Base-by-base conservation (phyloP, 164 flowering plant genomes). In the Vitis amurensis region DNA sequence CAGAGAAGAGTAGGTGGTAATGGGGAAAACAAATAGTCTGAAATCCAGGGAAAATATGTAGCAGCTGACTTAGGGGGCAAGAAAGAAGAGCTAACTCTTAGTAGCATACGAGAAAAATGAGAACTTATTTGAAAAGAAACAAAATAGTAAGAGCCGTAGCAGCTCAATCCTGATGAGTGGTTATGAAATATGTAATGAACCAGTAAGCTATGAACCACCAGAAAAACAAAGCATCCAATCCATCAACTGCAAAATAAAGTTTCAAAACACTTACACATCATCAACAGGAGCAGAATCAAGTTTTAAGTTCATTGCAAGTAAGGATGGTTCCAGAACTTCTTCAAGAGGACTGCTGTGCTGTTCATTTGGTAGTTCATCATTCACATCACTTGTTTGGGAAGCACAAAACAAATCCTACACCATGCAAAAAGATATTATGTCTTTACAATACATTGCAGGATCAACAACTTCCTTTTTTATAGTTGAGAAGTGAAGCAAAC, bases 251-350 rank as follows among this genome's bases (percentile, higher is more conserved):
- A 13, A 29, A 17, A 17, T 2, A 61, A 58, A 30, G 16, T 44
- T 3, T 51, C 27, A 47, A 37, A 50, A 66, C 56, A 73, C 88
- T 53, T 76, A 88, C 97, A 64, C 68, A 49, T 89, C 97, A 64
- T 85, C 83, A 56, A 76, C 77, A 65, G 84, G 91, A 65, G 78
- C 89, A 74, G 89, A 86, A 74, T 88, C 97, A 78, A 91, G 67
- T 78, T 80, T 86, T 64, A 90, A 77, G 71, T 92, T 84, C 90
- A 84, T 79, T 15, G 91, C 72, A 63, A 87, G 86, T 44, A 86
- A 60, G 30, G 99, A 87, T 16, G 98, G 94, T 12, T 85, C 80
- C 67, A 88, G 59, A 64, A 62, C 80, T 84, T 87, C 93, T 65
- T 84, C 91, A 58, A 63, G 15, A 58, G 85, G 79, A 73, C 80